Conservation (phyloP, 2,329 filamentous ascomycete species). For the Allantophomopsis cytisporea region DNA sequence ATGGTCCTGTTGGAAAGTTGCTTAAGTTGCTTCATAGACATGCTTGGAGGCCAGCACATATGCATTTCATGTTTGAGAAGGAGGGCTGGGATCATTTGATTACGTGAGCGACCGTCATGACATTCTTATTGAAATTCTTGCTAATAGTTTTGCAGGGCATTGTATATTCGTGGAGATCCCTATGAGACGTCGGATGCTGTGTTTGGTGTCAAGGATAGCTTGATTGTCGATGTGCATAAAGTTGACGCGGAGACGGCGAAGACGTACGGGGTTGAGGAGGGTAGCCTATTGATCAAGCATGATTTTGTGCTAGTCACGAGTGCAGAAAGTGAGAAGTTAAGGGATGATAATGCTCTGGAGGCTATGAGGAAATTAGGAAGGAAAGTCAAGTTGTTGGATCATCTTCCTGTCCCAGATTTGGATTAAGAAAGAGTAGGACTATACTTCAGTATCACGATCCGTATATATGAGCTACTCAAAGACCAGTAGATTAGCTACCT, state of each 20-base stretch:
- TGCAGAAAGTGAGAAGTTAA: slow-evolving; percentile 50
- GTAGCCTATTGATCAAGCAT: slow-evolving; percentile 49
- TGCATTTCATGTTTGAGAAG: slow-evolving; percentile 87
- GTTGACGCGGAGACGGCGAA: slow-evolving; percentile 36
- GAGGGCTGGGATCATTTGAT: slow-evolving; percentile 66
- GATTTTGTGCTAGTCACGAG: slow-evolving; percentile 70
- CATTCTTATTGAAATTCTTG: background rate
- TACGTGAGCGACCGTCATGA: slow-evolving; percentile 43
- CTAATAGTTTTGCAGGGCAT: slow-evolving; percentile 33
- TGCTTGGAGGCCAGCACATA: slow-evolving; percentile 62
- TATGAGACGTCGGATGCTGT: slow-evolving; percentile 78
- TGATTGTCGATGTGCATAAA: slow-evolving; percentile 52
- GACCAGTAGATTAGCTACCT: too few relatives aligned
- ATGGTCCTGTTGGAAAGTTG: slow-evolving; percentile 70
- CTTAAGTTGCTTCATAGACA: slow-evolving; percentile 56
- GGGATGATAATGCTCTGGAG: slow-evolving; percentile 49
- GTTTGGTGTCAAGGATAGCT: slow-evolving; percentile 73
- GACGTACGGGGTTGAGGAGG: slow-evolving; percentile 50
- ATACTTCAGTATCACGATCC: too few relatives aligned
- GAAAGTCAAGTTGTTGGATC: slow-evolving; percentile 59
- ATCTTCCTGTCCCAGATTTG: slow-evolving; percentile 58
- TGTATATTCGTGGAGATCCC: slow-evolving; percentile 66
- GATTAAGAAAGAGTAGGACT: slow-evolving; percentile 18
- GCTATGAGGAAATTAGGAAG: slow-evolving; percentile 54
- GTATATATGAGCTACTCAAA: too few relatives aligned